Base-by-base conservation (phyloP, 2,329 filamentous ascomycete genomes). In the Colletotrichum gloeosporioides region DNA sequence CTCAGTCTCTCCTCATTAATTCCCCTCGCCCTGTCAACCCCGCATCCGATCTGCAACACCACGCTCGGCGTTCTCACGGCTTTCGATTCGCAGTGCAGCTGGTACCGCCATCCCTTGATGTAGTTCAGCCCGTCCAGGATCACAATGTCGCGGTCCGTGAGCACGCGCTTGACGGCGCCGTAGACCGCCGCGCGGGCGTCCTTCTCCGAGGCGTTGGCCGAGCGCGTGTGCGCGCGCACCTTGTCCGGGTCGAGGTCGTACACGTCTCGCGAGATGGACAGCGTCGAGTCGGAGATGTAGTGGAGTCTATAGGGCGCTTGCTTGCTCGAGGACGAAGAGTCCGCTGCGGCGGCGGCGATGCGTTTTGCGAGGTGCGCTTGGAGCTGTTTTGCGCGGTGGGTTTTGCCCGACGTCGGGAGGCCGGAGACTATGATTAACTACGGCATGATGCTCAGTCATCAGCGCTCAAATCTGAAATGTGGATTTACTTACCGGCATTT, bases 31-130 rank as follows among this genome's bases (percentile, higher is more conserved):
- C 83, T 83, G n/a, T 92, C 90, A 5, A 86, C 84, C 12, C 86
- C 81, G 77, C 90, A 91, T 0, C 92, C 92, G 61, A 93, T 87
- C 83, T 93, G 92, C 78, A 97, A 87, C 73, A 97, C 92, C 80
- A 94, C 96, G 84, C 91, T 94, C 4, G 94, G 91, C 5, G 95
- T 97, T 78, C 93, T 88, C 70, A 95, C 86, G 64, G 95, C 95
- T 85, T 97, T 97, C 49, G 95, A 92, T 85, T 97, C 95, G 86
- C 95, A 96, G 84, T 93, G 94, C 27, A 98, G 88, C 87, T 98
- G 95, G 83, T 98, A 98, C 65, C 95, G 90, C 91, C 95, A 97
- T 49, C 95, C 95, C 84, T 97, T 97, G 86, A 98, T 98, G 85
- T 97, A 98, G 85, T 97, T 97, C 76, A 95, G 87, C 2, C 93